These are phyloP conservation scores for Lipomyces mesembrius DNA, from an alignment of 805 yeast genomes.

Conservation along the genomic window DNA sequence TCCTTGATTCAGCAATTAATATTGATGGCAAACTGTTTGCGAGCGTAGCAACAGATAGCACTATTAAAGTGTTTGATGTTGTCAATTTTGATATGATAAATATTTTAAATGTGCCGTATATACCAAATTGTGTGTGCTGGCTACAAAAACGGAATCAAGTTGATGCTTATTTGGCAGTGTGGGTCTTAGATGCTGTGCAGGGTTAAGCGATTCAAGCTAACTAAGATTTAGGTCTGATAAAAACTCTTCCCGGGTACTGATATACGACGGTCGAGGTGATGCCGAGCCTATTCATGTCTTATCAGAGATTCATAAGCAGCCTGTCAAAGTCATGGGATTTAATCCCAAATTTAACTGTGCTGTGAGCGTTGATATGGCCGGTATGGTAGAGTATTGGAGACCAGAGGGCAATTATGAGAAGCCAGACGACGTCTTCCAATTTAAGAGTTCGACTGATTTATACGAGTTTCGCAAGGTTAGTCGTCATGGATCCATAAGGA, in stretches of 20 bases:
- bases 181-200: not conserved
- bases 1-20: conserved; percentile 33
- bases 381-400: conserved; percentile 50
- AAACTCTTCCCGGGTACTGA: conserved; percentile 31
- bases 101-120: conserved; percentile 42
- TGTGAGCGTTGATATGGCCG: conserved; percentile 43
- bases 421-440: conserved; percentile 44
- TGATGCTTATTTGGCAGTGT: conserved; percentile 31
- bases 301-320: conserved; percentile 39
- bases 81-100: conserved; percentile 48
- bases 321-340: conserved; percentile 41
- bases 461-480: conserved; percentile 46
- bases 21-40: conserved; percentile 43
- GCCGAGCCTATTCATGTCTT: conserved; percentile 28
- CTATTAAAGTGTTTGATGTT: conserved; percentile 47
- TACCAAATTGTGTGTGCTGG: conserved; percentile 43
- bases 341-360: conserved; percentile 41
- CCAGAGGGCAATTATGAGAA: conserved; percentile 34
- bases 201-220: not conserved
- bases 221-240: conserved; percentile 32
- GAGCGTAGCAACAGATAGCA: conserved; percentile 37
- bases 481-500: not conserved
- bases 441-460: conserved; percentile 50
- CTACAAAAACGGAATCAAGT: conserved; percentile 34
- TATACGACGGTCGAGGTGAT: conserved; percentile 40